Base-by-base conservation (phyloP, 2,329 filamentous ascomycete species). In the Ophiobolus disseminans region DNA sequence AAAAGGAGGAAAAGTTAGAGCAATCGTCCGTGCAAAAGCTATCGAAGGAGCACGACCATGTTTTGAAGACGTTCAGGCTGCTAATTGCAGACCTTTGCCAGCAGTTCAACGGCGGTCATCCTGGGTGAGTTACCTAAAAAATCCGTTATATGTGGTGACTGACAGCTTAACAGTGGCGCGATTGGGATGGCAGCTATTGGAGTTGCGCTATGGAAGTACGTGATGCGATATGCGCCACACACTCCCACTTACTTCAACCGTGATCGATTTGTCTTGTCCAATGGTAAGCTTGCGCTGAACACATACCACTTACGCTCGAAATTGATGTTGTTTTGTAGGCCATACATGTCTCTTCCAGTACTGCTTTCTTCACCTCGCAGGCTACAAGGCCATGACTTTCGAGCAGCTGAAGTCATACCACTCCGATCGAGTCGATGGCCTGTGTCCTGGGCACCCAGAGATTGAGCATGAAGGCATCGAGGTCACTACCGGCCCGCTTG, bases 11-110 rank as follows among this genome's bases (percentile, higher is more conserved):
- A 63, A 54, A n/a, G n/a, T n/a, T 14, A 32, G 16, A 35, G 53
- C 56, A 10, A 40, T 51, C 10, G 52, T 54, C 2, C 58, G 58
- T 4, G 35, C 36, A n/a, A 22, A 54, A 16, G 59, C 50, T 6
- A 57, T 41, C 37, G 44, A 51, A 26, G 49, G 57, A 63, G 17
- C 45, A 60, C 48, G 53, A 58, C 80, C 45, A 61, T 8, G 82
- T 86, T 1, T 70, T 87, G 32, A 78, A 78, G 60, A 82, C 80
- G n/a, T 86, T 87, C 63, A 76, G 86, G 43, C 75, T 81, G 36
- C 72, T 88, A 10, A 85, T 89, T 50, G 84, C 85, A 28, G 86
- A 88, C 63, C 73, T 88, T 2, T 87, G 84, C 63, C 79, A 88
- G 65, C 85, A 88, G 55, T 88, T 86, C 67, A 81, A 81, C 49